Percentiles rank a stretch among this genome's conserved stretches.
phyloP scores from a whole-genome alignment of 2,329 filamentous ascomycete species.

The Biscogniauxia mediterranea region DNA sequence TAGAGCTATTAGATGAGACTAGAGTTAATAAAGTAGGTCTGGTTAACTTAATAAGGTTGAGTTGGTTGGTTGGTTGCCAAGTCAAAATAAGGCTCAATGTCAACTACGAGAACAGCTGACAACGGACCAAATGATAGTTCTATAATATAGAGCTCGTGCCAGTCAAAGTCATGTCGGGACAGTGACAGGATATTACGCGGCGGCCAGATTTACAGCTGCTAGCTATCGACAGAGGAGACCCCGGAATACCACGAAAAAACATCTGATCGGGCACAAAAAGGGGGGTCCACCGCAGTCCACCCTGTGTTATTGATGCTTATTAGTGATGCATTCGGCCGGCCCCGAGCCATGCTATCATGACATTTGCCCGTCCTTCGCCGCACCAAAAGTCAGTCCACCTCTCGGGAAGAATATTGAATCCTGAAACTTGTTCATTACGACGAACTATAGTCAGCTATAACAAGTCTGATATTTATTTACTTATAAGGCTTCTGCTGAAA shows the following conservation, averaged over 20 bases:
- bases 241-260: background rate
- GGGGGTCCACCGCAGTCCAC: background rate
- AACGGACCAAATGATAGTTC: no score
- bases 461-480: background rate
- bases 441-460: background rate
- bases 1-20: no score
- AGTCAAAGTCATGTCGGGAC: no score
- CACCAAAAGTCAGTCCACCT: background rate
- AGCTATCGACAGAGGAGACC: no score
- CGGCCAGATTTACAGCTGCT: no score
- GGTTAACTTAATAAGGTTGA: no score
- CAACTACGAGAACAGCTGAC: no score
- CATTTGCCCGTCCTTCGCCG: background rate
- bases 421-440: background rate
- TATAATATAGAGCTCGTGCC: no score
- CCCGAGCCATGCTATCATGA: background rate
- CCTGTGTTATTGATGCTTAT: background rate
- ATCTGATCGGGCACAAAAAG: background rate
- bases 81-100: no score
- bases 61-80: no score
- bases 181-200: no score
- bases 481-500: background rate
- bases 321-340: background rate
- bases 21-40: no score
- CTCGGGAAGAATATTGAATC: background rate